Base-by-base conservation (phyloP, 2,329 filamentous ascomycete species). In the Aspergillus fijiensis region DNA sequence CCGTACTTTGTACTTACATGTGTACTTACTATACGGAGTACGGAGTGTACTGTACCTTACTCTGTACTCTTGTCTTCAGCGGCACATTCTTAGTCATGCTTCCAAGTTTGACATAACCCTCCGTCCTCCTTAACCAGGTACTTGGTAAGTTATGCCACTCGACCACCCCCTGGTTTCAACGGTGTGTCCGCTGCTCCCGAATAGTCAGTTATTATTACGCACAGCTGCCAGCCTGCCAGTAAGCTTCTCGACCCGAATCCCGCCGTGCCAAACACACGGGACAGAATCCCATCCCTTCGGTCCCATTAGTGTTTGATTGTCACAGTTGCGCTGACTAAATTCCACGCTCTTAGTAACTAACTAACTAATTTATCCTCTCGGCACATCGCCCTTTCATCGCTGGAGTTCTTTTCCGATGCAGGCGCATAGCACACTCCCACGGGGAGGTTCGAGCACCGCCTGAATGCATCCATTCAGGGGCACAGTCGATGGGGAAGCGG, bases 241-340 rank as follows among this genome's bases (percentile, higher is more conserved):
- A n/a, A 45, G 39, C 39, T 45, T 45, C 39, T 48, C 25, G 52
- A 45, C 31, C 39, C 29, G 45, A 51, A 7, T 55, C 27, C 45
- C 48, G 16, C 16, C 52, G 52, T 45, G 49, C 51, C 51, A 56
- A 51, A 57, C n/a, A 55, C 21, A 53, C 35, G 55, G 55, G 60
- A 49, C 45, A 45, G 21, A 5, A 14, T 49, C 48, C 33, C 35
- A 35, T 52, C 35, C 21, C 19, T 42, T 29, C 27, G 39, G 53
- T 49, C 35, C 23, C 21, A 25, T 47, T 21, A 55, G 9, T 27
- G 48, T 55, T 19, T 33, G 9, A 10, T 16, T 48, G 42, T 31
- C 25, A 35, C 31, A 39, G 39, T 14, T 45, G 39, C 39, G 33
- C 11, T 35, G 33, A 35, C 33, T 35, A 35, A 35, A 12, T 35